Base-by-base conservation (phyloP, 2,329 filamentous ascomycete species). In the Curvularia sp. region DNA sequence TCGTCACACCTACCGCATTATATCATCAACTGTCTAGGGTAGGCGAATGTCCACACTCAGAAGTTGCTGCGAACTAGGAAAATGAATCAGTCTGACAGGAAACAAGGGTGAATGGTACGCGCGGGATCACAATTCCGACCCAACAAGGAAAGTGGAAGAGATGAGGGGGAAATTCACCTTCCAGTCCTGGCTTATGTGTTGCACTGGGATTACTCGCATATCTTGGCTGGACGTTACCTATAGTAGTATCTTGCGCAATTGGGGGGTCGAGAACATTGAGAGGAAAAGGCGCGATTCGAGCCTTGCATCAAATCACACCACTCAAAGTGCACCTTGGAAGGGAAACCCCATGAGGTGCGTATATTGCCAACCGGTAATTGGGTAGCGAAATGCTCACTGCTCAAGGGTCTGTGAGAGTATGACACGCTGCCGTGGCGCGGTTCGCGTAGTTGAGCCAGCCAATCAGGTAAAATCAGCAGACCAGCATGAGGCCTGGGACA, bases 301-400 rank as follows among this genome's bases (percentile, higher is more conserved):
- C 4, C 10, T 8, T 34, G 25, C 7, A 30, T 57, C 27, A 41
- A 36, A 28, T 32, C n/a, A 57, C 13, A 27, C 3, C 19, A 21
- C 12, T 9, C 8, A 18, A 15, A 12, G 23, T 25, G 43, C 36
- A 21, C 23, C 36, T 41, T 41, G 8, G 25, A 53, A 47, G 38
- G 42, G 36, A 23, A 19, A 18, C n/a, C 27, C 5, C 10, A 52
- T 19, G 30, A 39, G 30, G 41, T 10, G 5, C 19, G n/a, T n/a
- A 42, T 10, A 41, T 50, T 47, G 7, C 45, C 30, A 25, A 52
- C 41, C 48, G 25, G 32, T 27, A 48, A 12, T 28, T 48, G 18
- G 30, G 49, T 42, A 49, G 49, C 49, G 49, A 41, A 28, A n/a
- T 32, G 28, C 43, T 42, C 49, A 28, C 53, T 57, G 43, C 34